These are phyloP conservation scores for Zygoascus ofunaensis DNA, from an alignment of 805 yeast species.

Conservation along the genomic window DNA sequence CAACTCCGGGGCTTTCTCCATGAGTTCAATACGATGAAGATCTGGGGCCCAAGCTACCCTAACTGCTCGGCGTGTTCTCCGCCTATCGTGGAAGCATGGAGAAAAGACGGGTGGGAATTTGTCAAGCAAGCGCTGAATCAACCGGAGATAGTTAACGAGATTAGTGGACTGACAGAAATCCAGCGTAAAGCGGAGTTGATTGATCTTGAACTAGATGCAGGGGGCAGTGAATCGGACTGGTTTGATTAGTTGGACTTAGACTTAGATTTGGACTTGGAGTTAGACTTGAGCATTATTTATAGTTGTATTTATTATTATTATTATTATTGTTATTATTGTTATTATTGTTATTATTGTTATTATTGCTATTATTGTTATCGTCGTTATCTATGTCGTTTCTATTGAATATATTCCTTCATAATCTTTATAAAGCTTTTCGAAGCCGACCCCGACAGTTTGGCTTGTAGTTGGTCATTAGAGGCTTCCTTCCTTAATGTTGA, in stretches of 20 bases:
- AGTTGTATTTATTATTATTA: too few species aligned
- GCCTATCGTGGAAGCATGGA: conserved; percentile 44
- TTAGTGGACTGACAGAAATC: conserved; percentile 70
- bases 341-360: too few species aligned
- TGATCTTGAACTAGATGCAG: conserved; percentile 19
- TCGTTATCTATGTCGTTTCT: too few species aligned
- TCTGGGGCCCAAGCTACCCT: conserved; percentile 62
- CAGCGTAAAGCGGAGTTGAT: conserved; percentile 62
- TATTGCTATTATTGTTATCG: too few species aligned
- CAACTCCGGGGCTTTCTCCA: conserved; percentile 83
- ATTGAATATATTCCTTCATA: too few species aligned
- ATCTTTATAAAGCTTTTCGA: too few species aligned
- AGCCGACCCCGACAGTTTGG: too few species aligned
- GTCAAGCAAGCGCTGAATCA: conserved; percentile 62
- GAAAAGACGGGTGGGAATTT: conserved; percentile 66
- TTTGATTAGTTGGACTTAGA: neutral
- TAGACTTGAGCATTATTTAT: too few species aligned
- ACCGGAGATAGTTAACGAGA: conserved; percentile 55
- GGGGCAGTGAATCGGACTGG: conserved; percentile 15
- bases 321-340: neutral
- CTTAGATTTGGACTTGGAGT: neutral
- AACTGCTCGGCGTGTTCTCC: conserved; percentile 83
- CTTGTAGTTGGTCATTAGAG: too few species aligned
- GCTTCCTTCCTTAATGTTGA: too few species aligned
- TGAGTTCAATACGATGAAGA: conserved; percentile 51